Base-by-base conservation (phyloP, 306 rosid genomes). In the Sphenostylis stenocarpa region DNA sequence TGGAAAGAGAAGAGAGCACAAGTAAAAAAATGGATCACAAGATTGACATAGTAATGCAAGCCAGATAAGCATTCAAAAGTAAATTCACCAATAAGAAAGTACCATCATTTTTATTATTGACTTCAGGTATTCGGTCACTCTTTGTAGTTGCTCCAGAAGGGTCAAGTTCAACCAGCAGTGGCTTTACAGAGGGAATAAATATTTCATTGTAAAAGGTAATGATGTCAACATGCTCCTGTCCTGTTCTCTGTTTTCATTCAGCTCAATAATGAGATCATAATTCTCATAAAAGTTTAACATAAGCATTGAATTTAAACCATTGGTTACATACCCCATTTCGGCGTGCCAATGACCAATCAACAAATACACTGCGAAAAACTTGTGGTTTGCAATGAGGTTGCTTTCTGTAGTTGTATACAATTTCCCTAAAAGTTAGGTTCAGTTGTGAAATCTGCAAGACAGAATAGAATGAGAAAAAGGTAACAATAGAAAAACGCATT, bases 381-480 rank as follows among this genome's bases (percentile, higher is more conserved):
- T 92, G 96, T 16, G 89, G 87, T 74, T 92, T 96, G 81, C 96
- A 89, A 41, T 96, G 99, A 17, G 99, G 94, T 80, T 96, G 98
- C 87, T 91, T 96, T 79, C 96, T 91, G 61, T 96, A 96, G 86
- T 91, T 91, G 90, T 82, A 68, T 84, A 96, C 87, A 68, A 93
- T 96, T 86, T 96, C 97, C 88, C 75, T 86, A 76, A 96, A 96
- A 78, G 96, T 92, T 71, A 96, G 88, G 86, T 72, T 90, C 61
- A 89, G 84, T 82, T 91, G 94, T 70, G 99, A 96, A 80, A 96
- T 96, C 99, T 96, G 96, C 86, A 88, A 51, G 67, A 72, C 81
- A 72, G 43, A 83, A 89, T 17, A 2, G 48, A 74, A 78, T 86
- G 57, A 68, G 76, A 70, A 31, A 44, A 51, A 70, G 6, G 53